Conservation (phyloP, 2,329 filamentous ascomycete genomes). For the Sporothrix pallida region DNA sequence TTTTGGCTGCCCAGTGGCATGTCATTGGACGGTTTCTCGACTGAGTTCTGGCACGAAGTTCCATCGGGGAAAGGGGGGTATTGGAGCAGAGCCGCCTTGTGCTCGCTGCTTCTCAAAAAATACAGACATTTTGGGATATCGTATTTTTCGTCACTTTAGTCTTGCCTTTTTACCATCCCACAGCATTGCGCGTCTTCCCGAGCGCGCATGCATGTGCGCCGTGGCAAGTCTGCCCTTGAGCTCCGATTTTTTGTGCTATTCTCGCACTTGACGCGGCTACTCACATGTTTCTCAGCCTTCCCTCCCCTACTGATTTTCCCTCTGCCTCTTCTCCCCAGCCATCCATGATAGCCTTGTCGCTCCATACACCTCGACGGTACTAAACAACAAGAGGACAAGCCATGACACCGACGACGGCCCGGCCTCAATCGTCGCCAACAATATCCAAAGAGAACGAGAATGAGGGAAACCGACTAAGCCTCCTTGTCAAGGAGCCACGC, state of each 20-base stretch:
- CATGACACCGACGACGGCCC: neutral
- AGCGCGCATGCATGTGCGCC: neutral
- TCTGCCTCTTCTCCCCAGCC: neutral
- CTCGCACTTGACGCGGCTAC: neutral
- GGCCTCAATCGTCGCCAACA: neutral
- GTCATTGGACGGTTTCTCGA: constrained; percentile 12
- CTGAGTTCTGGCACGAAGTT: neutral
- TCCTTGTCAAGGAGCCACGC: neutral
- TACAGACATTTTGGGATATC: neutral
- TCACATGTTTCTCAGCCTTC: constrained; percentile 5
- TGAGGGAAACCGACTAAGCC: neutral
- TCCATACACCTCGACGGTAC: neutral
- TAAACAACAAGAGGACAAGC: neutral
- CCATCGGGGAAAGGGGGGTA: neutral
- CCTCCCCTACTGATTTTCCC: neutral
- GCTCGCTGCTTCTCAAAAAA: neutral
- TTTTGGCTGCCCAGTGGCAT: constrained; percentile 35
- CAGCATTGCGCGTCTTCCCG: neutral
- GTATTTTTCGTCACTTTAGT: neutral
- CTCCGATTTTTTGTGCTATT: too few relatives aligned
- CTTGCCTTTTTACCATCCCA: neutral
- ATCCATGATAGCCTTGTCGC: constrained; percentile 6
- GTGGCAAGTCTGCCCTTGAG: neutral
- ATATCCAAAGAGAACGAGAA: too few relatives aligned
- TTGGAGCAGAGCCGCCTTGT: constrained; percentile 12